Percentiles rank a stretch among this genome's conserved stretches.
Evolutionary conservation across 495 filamentous ascomycete genomes (phyloP).

Genomic region (Xanthoparmelia taractica): DNA sequence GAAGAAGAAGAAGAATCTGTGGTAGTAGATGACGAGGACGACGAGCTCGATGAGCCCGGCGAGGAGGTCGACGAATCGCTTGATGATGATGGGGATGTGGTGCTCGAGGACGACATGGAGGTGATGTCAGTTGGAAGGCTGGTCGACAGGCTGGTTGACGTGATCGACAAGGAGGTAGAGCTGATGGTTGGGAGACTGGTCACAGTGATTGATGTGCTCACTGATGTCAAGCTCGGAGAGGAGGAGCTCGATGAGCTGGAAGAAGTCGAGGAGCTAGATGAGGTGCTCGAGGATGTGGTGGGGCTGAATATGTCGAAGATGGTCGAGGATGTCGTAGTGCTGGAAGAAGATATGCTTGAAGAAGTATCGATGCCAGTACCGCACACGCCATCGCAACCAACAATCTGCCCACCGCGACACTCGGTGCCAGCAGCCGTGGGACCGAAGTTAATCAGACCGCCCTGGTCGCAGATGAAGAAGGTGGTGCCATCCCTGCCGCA

Average conservation of each 20-base stretch:
- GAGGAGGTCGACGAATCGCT: background rate
- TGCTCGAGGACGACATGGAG: background rate
- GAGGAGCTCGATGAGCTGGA: background rate
- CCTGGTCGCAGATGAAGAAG: slow-evolving; percentile 7
- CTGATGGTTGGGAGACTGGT: background rate
- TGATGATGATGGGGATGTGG: background rate
- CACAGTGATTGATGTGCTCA: background rate
- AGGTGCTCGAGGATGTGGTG: background rate
- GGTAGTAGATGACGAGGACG: too few relatives aligned
- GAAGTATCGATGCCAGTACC: background rate
- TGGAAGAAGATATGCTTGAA: background rate
- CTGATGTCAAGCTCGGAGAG: background rate
- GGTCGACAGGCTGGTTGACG: background rate
- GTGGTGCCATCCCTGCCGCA: background rate
- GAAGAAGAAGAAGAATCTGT: too few relatives aligned
- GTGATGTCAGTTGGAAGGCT: background rate
- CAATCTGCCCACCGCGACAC: background rate
- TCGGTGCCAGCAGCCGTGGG: background rate
- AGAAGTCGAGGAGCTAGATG: background rate
- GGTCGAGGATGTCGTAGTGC: background rate
- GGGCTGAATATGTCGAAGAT: background rate
- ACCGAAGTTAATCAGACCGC: slow-evolving; percentile 6
- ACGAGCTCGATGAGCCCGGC: background rate
- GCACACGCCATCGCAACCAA: background rate
- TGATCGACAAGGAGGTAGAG: background rate